Percentiles rank a stretch among this genome's conserved stretches.
phyloP scores from a whole-genome alignment of 2,329 filamentous ascomycete genomes.

The Biscogniauxia marginata region DNA sequence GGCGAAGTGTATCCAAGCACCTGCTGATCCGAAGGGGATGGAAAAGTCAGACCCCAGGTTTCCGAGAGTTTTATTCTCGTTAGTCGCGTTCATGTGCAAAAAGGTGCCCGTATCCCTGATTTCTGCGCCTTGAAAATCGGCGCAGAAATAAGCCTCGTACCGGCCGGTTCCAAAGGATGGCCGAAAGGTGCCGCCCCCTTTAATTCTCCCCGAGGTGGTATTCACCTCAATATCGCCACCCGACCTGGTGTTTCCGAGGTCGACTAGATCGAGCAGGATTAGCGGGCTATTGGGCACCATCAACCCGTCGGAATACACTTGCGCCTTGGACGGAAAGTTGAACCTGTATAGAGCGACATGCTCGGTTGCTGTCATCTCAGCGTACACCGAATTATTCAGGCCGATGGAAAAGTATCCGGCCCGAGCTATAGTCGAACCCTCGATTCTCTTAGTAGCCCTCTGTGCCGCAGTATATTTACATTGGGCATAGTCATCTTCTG shows the following conservation, averaged over 20 bases:
- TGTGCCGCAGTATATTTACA: constrained; percentile 50
- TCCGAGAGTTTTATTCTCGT: constrained; percentile 23
- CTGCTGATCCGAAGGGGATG: constrained; percentile 40
- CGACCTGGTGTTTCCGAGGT: constrained; percentile 51
- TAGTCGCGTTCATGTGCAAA: constrained; percentile 44
- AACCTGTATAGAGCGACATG: constrained; percentile 61
- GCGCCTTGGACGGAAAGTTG: constrained; percentile 44
- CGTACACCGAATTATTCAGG: constrained; percentile 53
- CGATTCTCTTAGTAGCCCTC: constrained; percentile 48
- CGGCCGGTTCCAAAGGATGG: constrained; percentile 60
- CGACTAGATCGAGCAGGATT: constrained; percentile 59
- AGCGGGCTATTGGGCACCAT: constrained; percentile 47
- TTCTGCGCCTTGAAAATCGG: constrained; percentile 55
- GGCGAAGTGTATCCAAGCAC: constrained; percentile 64
- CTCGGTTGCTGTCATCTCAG: constrained; percentile 61
- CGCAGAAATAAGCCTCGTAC: constrained; percentile 60
- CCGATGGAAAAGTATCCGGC: constrained; percentile 61
- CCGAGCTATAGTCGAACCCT: constrained; percentile 49
- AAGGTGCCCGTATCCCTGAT: constrained; percentile 59
- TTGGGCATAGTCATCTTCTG: constrained; percentile 43
- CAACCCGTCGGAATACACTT: constrained; percentile 21
- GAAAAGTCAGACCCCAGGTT: constrained; percentile 31
- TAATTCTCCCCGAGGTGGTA: constrained; percentile 50
- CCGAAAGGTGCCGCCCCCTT: constrained; percentile 57
- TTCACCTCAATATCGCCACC: constrained; percentile 53